Evolutionary conservation across 2,329 filamentous ascomycete species (phyloP).

Genomic region (Coniochaeta hoffmannii): DNA sequence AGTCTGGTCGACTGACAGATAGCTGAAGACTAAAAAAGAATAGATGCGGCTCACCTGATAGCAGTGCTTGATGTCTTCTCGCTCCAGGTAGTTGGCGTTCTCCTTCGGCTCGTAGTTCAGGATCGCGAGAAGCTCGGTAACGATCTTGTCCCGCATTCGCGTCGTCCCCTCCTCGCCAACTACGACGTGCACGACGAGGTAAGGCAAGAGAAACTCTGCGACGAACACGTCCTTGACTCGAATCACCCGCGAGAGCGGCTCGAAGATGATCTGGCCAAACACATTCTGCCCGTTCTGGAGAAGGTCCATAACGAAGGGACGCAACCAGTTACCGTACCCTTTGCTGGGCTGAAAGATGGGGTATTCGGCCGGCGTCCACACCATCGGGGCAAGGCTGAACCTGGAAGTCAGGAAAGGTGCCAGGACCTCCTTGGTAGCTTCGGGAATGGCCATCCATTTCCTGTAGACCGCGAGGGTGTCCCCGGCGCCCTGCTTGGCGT

Average conservation of each 20-base stretch:
- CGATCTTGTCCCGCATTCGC: constrained; percentile 53
- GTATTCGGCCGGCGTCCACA: constrained; percentile 53
- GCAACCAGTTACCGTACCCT: constrained; percentile 75
- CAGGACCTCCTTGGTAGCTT: constrained; percentile 71
- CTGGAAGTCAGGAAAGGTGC: constrained; percentile 81
- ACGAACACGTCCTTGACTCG: constrained; percentile 80
- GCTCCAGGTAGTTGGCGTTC: constrained; percentile 49
- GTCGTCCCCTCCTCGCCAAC: constrained; percentile 50
- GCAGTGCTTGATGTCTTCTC: constrained; percentile 73
- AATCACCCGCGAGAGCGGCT: constrained; percentile 73
- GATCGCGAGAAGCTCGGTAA: constrained; percentile 67
- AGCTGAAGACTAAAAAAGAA: not conserved
- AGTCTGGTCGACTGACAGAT: constrained; percentile 10
- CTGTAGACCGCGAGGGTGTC: constrained; percentile 55
- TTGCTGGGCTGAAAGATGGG: constrained; percentile 67
- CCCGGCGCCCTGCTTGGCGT: constrained; percentile 29
- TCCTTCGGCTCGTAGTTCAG: constrained; percentile 52
- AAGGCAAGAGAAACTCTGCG: constrained; percentile 82
- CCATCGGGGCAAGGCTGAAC: constrained; percentile 64
- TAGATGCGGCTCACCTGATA: constrained; percentile 62
- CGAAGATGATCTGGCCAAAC: constrained; percentile 71
- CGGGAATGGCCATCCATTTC: constrained; percentile 73
- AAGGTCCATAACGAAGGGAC: constrained; percentile 72
- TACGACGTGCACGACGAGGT: constrained; percentile 75
- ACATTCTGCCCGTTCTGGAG: constrained; percentile 68